Conservation (phyloP, 2,329 filamentous ascomycete species). For the Beauveria rudraprayagi region DNA sequence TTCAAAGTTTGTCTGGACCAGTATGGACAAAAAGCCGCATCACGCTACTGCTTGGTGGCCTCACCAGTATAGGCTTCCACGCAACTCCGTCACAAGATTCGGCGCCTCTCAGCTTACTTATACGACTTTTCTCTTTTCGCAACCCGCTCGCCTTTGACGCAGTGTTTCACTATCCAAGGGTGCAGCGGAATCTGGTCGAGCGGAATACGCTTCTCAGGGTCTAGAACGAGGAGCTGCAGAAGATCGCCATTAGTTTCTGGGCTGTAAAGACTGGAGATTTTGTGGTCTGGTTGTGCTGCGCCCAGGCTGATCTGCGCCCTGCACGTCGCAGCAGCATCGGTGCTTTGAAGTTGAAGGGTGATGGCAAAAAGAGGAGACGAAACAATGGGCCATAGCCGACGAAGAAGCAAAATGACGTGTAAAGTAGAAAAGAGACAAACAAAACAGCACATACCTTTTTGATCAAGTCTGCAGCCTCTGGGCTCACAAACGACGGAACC, state of each 20-base stretch:
- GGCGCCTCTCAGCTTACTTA: conserved; percentile 1
- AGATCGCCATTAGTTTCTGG: not conserved
- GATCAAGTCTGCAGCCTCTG: conserved; percentile 86
- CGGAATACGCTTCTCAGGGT: conserved; percentile 87
- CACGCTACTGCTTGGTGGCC: not conserved
- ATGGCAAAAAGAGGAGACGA: not conserved
- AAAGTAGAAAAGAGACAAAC: not conserved
- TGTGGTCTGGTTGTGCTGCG: not conserved
- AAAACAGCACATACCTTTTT: conserved; percentile 59
- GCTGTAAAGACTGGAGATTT: not conserved
- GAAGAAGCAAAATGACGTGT: not conserved
- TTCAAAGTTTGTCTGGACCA: not conserved
- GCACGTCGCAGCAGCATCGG: not conserved
- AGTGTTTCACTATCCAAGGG: conserved; percentile 97
- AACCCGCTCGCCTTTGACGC: conserved; percentile 55
- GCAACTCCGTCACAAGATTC: conserved; percentile 3
- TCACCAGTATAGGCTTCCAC: not conserved
- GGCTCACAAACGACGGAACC: conserved; percentile 80
- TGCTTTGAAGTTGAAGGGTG: not conserved
- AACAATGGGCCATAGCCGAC: not conserved
- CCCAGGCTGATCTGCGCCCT: not conserved
- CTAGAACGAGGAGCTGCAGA: conserved; percentile 70
- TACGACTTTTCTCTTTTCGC: conserved; percentile 40
- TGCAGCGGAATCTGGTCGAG: conserved; percentile 83
- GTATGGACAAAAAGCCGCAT: not conserved